These are phyloP conservation scores for Puccinia novopanici DNA, from an alignment of 1,284 basidiomycete genomes.

Conservation along the genomic window DNA sequence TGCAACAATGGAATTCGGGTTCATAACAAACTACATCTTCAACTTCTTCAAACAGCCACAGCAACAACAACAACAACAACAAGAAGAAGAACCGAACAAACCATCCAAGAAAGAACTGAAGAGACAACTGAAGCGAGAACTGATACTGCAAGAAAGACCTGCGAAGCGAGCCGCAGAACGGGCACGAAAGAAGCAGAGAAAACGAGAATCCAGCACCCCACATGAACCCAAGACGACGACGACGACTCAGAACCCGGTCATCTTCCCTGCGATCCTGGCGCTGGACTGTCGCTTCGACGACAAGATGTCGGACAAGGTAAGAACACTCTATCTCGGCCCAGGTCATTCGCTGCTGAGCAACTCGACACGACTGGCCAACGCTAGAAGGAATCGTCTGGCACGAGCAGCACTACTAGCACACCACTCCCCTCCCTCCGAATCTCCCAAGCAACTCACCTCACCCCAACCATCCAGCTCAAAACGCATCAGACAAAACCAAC, in stretches of 20 bases:
- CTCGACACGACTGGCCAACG: background rate
- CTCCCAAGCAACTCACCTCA: background rate
- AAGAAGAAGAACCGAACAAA: background rate
- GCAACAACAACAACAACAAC: background rate
- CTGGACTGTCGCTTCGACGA: slow-evolving; percentile 93
- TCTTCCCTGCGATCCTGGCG: slow-evolving; percentile 74
- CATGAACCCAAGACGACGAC: background rate
- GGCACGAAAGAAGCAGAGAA: slow-evolving; percentile 30
- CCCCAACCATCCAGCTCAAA: background rate
- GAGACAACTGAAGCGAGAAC: slow-evolving; percentile 7
- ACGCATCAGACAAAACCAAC: slow-evolving; percentile 2
- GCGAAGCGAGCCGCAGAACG: slow-evolving; percentile 34
- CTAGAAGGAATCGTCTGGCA: background rate
- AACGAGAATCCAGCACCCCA: background rate
- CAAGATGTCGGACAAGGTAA: slow-evolving; percentile 86
- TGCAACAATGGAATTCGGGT: background rate
- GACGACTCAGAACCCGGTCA: background rate
- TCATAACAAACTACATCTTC: background rate
- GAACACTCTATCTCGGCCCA: slow-evolving; percentile 36
- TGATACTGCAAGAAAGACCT: slow-evolving; percentile 11
- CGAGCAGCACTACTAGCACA: background rate
- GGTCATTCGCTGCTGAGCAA: slow-evolving; percentile 27
- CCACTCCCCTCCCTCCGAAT: background rate
- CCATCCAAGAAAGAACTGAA: slow-evolving; percentile 49
- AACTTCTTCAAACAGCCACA: background rate